Percentiles rank a stretch among this genome's conserved stretches.
Evolutionary conservation across 139 green algal genomes (phyloP).

Genomic region (Zygnema cylindricum): DNA sequence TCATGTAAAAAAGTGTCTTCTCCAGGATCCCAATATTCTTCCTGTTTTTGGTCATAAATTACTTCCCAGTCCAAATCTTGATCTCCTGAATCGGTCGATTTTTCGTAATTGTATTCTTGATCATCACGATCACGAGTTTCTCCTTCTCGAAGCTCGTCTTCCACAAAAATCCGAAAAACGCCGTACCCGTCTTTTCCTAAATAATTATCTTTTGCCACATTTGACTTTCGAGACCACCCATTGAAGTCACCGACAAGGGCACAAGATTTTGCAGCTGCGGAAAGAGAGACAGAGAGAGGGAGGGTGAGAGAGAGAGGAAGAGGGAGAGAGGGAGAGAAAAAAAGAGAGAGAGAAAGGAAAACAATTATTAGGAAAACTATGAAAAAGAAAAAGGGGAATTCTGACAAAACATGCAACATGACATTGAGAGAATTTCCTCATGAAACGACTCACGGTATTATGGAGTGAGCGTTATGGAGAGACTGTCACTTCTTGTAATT

Average conservation of each 20-base stretch:
- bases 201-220: conserved; percentile 8
- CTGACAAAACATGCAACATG: no score
- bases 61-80: conserved; percentile 29
- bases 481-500: no score
- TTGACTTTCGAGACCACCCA: conserved; percentile 78
- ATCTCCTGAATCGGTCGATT: conserved; percentile 18
- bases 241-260: conserved; percentile 96
- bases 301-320: no score
- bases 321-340: no score
- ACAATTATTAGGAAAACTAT: no score
- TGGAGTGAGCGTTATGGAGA: no score
- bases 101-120: conserved; percentile 49
- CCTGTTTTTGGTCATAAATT: conserved; percentile 8
- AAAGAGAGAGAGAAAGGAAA: no score
- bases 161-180: conserved; percentile 75
- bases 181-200: conserved; percentile 77
- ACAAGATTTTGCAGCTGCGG: conserved; percentile 70
- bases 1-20: conserved; percentile 36
- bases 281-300: no score
- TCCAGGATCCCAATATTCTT: conserved; percentile 39
- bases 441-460: no score
- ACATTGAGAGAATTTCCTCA: no score
- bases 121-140: neutral
- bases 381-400: no score
- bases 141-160: conserved; percentile 29